Evolutionary conservation across 1,139 yeast genomes (phyloP).

Genomic region (Debaryomyces subglobosus): DNA sequence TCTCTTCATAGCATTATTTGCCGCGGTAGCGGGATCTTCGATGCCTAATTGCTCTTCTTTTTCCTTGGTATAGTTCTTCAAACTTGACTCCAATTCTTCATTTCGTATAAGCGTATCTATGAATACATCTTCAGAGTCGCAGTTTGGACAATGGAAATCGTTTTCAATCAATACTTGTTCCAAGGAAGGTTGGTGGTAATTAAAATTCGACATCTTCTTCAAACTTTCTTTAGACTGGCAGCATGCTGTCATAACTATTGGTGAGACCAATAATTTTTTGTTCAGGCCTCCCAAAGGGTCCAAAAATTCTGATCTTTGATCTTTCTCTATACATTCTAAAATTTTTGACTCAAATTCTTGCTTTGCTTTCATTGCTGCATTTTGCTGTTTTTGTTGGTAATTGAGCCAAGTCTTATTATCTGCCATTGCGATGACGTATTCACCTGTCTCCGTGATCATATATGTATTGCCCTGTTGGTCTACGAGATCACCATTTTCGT

Average conservation of each 20-base stretch:
- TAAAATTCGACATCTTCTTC: slow-evolving; percentile 47
- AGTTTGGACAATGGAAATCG: slow-evolving; percentile 90
- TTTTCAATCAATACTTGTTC: slow-evolving; percentile 77
- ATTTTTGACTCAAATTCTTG: slow-evolving; percentile 43
- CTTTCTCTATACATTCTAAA: slow-evolving; percentile 39
- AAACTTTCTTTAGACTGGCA: slow-evolving; percentile 63
- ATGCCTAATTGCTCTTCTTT: slow-evolving; percentile 45
- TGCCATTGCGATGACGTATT: slow-evolving; percentile 92
- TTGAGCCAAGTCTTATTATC: slow-evolving; percentile 91
- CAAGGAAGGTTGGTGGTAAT: slow-evolving; percentile 46
- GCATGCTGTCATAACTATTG: slow-evolving; percentile 83
- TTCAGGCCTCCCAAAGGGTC: slow-evolving; percentile 69
- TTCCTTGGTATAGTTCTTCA: slow-evolving; percentile 54
- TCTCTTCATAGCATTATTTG: slow-evolving; percentile 23
- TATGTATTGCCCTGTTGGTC: slow-evolving; percentile 71
- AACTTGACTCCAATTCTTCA: slow-evolving; percentile 55
- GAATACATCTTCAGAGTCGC: slow-evolving; percentile 72
- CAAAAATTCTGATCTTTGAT: slow-evolving; percentile 45
- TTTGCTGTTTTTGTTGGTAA: slow-evolving; percentile 70
- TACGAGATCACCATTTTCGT: slow-evolving; percentile 50
- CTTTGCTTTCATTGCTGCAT: slow-evolving; percentile 52
- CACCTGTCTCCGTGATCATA: slow-evolving; percentile 92
- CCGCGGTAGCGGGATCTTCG: slow-evolving; percentile 33
- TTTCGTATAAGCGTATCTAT: slow-evolving; percentile 73
- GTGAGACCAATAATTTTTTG: slow-evolving; percentile 62